Evolutionary conservation across 768 basidiomycete species (phyloP), one percentile per base, ranked within the genome.

Genomic region (Coprinellus micaceus): DNA sequence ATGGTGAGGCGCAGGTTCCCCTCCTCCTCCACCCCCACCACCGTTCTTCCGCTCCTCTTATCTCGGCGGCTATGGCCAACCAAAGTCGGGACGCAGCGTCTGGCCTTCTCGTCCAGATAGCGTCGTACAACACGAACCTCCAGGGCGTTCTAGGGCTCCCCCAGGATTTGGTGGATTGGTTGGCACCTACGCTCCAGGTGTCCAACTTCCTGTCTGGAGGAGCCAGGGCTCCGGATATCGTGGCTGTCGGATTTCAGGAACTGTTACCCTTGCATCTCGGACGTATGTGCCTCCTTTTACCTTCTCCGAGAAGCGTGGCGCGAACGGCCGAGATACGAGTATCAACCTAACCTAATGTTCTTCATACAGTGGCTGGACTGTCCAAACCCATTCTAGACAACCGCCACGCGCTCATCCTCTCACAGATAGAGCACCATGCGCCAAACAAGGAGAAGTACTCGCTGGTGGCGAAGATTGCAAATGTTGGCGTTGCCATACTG

Each of bases 171-270:
- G 90, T 94, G 2, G 88, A 91, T 73, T 98, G 95, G 95, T 82
- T 98, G 24, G 77, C 83, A 2, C 93, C 94, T 26, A 89, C 90
- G 0, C 71, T 94, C 9, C 84, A 85, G 55, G 88, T 90, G 7
- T 88, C 89, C 36, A 76, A 76, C 52, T 85, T 91, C 71, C 82
- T 91, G 29, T 77, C 86, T 30, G 80, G 77, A 52, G 75, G 82
- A 64, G 70, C 72, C 53, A 74, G 83, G 56, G 83, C 90, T 4
- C 92, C 94, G 39, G 93, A 94, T 67, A 82, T 95, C 29, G 81
- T 96, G 40, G 94, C 87, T 5, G 88, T 98, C 52, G 93, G 92
- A 2, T 94, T 97, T 61, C 96, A 98, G 68, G 96, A 98, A 68
- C 77, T 97, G 24, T 77, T 96, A 12, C 94, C 94, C 5, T 77